Evolutionary conservation across 345 rosid genomes (phyloP), one percentile per base, ranked within the genome.

Genomic region (Gossypium anomalum): DNA sequence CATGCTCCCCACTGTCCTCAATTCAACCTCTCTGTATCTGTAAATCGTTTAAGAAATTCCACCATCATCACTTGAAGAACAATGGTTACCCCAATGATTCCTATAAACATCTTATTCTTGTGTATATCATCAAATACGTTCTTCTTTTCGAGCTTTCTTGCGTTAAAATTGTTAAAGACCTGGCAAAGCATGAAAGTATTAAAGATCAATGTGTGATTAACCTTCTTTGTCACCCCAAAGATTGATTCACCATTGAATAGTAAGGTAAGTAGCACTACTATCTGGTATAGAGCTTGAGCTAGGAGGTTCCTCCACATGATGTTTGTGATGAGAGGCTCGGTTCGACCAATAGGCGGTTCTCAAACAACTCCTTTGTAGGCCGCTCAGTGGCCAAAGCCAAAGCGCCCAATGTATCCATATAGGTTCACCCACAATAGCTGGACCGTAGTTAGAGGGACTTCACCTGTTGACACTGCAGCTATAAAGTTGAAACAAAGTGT

Each of bases 391-490:
- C 94, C 1, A 91, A 81, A 77, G 94, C 90, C 63, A 91, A 69
- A 12, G 93, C 98, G 7, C 93, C 94, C 1, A 93, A 82, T 0
- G 97, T 90, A 78, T 89, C 89, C 94, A 93, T 91, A 88, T 73
- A 93, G 58, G 66, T 91, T 91, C 78, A 89, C 94, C 97, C 93
- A 93, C 43, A 93, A 71, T 3, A 34, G 41, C 78, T 89, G 97
- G 65, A 91, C 94, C 0, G 93, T 93, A 0, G 90, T 85, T 48
- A 93, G 59, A 2, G 68, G 68, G 16, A 64, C 68, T 41, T 41
- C 68, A 41, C 51, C 68, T n/a, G 25, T 15, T 41, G 25, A 64
- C 15, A 64, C 68, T 19, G 49, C 68, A 9, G 25, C 68, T 17
- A 63, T 23, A 14, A 63, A 41, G 68, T 63, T 41, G 48, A 63